A percentile compares a stretch with the other conserved stretches of the same genome.
phyloP scores from a whole-genome alignment of 768 basidiomycete species.

The Chalciporus sphaerocephalus region DNA sequence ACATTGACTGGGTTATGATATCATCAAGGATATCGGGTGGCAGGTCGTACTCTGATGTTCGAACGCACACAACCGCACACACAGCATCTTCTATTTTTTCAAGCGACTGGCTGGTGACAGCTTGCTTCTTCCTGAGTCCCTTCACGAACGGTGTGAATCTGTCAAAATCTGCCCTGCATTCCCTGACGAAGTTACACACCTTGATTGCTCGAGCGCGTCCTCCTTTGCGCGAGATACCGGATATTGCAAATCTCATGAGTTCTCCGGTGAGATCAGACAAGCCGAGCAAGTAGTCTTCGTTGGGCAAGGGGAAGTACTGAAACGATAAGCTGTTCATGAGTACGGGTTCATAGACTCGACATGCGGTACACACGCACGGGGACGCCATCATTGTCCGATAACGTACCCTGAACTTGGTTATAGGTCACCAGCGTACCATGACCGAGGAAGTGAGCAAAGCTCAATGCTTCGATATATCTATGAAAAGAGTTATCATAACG shows the following conservation, averaged over 20 bases:
- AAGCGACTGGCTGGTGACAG: constrained; percentile 80
- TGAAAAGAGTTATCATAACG: constrained; percentile 14
- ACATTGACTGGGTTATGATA: constrained; percentile 52
- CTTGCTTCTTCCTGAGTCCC: constrained; percentile 82
- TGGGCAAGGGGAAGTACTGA: constrained; percentile 73
- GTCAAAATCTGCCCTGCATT: constrained; percentile 85
- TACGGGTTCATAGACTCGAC: constrained; percentile 1
- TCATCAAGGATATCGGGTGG: constrained; percentile 66
- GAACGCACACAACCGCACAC: constrained; percentile 67
- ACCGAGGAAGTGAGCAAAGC: constrained; percentile 83
- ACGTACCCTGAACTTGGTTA: constrained; percentile 57
- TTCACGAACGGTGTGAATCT: constrained; percentile 62
- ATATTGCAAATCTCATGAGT: constrained; percentile 93
- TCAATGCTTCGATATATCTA: constrained; percentile 84
- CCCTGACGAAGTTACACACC: constrained; percentile 67
- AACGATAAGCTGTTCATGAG: constrained; percentile 3
- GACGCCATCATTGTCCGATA: constrained; percentile 57
- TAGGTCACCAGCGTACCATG: constrained; percentile 63
- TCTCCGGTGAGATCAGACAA: constrained; percentile 94
- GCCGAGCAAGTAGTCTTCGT: constrained; percentile 87
- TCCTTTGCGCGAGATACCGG: constrained; percentile 64
- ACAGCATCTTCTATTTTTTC: constrained; percentile 90
- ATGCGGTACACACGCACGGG: constrained; percentile 47
- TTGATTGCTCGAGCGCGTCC: constrained; percentile 58
- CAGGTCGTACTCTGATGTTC: constrained; percentile 70